A percentile compares a stretch with the other conserved stretches of the same genome.
Conservation (phyloP, 176 grass and related monocot genomes). For the Hsuehochloa calcarea region DNA sequence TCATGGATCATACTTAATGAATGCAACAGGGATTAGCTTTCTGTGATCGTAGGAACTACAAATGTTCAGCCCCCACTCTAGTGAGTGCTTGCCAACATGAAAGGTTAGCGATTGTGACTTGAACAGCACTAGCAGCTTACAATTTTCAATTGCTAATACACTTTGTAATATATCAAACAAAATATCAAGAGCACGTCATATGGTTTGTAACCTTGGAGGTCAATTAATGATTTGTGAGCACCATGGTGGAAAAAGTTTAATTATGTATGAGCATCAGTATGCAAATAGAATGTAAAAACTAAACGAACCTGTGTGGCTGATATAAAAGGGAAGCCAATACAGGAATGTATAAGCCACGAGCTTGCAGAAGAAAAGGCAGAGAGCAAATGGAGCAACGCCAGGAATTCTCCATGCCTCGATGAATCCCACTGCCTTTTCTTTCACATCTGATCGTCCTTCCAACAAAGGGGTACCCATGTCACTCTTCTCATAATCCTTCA, state of each 20-base stretch:
- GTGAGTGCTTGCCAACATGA: background rate
- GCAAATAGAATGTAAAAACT: background rate
- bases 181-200: background rate
- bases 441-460: constrained; percentile 15
- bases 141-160: background rate
- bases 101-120: background rate
- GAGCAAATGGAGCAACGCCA: constrained; percentile 72
- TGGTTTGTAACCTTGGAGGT: background rate
- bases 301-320: constrained; percentile 82
- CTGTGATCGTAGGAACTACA: background rate
- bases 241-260: background rate
- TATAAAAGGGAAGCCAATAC: constrained; percentile 86
- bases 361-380: constrained; percentile 88
- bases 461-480: constrained; percentile 46
- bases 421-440: constrained; percentile 64
- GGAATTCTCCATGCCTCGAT: constrained; percentile 78
- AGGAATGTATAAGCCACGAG: constrained; percentile 85
- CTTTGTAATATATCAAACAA: background rate
- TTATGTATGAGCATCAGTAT: background rate
- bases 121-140: background rate
- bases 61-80: background rate
- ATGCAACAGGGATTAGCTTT: background rate
- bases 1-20: no score
- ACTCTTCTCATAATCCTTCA: constrained; percentile 46
- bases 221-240: background rate